Percentiles rank a stretch among this genome's conserved stretches.
phyloP scores from a whole-genome alignment of 305 asterid genomes.

The Fraxinus floribunda region DNA sequence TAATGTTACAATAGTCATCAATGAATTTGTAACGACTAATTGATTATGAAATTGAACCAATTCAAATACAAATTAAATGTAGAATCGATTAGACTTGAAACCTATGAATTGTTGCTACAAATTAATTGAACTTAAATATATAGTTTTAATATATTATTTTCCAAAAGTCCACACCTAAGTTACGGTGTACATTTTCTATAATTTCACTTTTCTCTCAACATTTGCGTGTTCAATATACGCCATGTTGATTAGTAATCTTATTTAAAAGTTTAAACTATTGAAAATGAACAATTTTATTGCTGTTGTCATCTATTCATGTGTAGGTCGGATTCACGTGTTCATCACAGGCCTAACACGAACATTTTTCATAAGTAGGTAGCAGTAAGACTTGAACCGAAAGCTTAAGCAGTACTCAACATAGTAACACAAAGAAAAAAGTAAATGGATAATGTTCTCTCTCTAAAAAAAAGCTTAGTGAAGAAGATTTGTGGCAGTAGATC shows the following conservation, averaged over 20 bases:
- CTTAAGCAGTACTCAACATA: not conserved
- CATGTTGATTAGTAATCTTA: not conserved
- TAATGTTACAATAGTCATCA: too few relatives aligned
- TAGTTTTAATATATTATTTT: too few relatives aligned
- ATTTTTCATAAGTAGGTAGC: not conserved
- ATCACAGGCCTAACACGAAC: not conserved
- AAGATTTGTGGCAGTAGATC: not conserved
- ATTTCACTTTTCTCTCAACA: not conserved
- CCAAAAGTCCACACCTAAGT: not conserved
- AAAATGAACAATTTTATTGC: not conserved
- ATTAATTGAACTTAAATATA: too few relatives aligned
- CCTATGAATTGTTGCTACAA: too few relatives aligned
- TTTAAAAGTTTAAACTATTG: not conserved
- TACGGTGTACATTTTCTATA: not conserved
- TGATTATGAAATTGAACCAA: too few relatives aligned
- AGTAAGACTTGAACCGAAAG: not conserved
- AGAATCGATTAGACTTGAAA: too few relatives aligned
- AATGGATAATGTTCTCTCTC: not conserved
- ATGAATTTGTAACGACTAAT: too few relatives aligned
- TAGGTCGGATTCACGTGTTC: not conserved
- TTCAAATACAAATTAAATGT: too few relatives aligned
- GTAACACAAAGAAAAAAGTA: constrained; percentile 13
- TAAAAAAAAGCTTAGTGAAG: constrained; percentile 18
- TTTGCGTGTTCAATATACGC: not conserved
- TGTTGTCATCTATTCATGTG: not conserved